These are phyloP conservation scores for Eucalyptus tenuipes DNA, from an alignment of 345 rosid species.

Conservation along the genomic window DNA sequence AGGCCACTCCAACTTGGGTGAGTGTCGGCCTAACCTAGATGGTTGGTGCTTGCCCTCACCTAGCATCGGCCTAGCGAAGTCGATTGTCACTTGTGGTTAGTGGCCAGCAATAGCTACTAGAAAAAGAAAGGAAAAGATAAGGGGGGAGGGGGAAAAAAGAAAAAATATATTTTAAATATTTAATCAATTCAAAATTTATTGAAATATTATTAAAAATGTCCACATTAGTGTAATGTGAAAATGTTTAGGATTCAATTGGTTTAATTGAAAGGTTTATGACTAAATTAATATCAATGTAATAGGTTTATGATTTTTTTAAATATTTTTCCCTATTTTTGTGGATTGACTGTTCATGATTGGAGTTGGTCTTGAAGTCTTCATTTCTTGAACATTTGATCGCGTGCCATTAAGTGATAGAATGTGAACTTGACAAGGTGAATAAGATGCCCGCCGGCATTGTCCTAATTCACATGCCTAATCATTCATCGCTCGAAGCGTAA, in stretches of 20 bases:
- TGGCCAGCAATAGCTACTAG: no score
- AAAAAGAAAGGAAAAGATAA: no score
- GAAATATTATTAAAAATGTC: no score
- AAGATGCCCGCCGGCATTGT: background rate
- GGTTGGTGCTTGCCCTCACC: no score
- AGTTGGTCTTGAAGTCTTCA: background rate
- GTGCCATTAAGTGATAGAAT: background rate
- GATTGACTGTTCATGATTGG: background rate
- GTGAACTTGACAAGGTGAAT: background rate
- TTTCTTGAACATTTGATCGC: background rate
- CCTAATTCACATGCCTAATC: background rate
- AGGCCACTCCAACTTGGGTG: no score
- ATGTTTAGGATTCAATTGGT: accelerated
- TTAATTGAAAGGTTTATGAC: accelerated
- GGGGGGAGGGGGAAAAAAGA: no score
- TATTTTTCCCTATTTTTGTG: accelerated
- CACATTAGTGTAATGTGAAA: accelerated
- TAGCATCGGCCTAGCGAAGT: no score
- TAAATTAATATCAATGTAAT: accelerated
- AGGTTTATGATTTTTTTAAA: accelerated
- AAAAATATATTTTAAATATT: no score
- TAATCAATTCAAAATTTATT: no score
- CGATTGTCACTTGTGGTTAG: accelerated
- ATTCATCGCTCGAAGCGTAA: background rate
- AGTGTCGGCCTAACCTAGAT: accelerated